Evolutionary conservation across 1,284 basidiomycete genomes (phyloP).

Genomic region (Termitomyces sp.): DNA sequence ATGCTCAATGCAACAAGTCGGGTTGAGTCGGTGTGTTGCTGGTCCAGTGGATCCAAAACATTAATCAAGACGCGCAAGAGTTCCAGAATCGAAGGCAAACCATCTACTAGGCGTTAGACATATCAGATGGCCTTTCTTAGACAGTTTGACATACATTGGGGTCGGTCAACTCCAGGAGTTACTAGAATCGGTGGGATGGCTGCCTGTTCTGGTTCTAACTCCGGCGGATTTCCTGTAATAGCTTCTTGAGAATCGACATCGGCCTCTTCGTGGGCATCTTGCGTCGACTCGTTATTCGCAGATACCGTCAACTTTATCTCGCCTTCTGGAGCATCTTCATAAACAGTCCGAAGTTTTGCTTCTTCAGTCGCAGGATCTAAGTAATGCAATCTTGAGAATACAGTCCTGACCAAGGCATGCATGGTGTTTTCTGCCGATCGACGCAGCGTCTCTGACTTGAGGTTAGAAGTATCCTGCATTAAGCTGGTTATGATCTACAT

Average conservation of each 20-base stretch:
- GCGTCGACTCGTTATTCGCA: slow-evolving; percentile 17
- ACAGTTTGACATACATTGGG: slow-evolving; percentile 38
- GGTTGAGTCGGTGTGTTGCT: slow-evolving; percentile 95
- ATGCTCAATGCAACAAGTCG: slow-evolving; percentile 86
- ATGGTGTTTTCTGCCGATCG: slow-evolving; percentile 94
- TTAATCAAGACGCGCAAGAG: slow-evolving; percentile 93
- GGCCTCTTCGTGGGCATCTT: slow-evolving; percentile 4
- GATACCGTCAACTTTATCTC: slow-evolving; percentile 61
- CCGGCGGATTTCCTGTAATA: slow-evolving; percentile 9
- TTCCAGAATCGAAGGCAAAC: slow-evolving; percentile 90
- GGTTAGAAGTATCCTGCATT: not conserved
- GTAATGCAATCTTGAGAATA: slow-evolving; percentile 71
- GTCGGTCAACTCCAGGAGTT: slow-evolving; percentile 22
- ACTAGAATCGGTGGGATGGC: slow-evolving; percentile 11
- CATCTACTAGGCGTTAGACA: slow-evolving; percentile 47
- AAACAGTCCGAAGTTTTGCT: slow-evolving; percentile 45
- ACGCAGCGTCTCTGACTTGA: slow-evolving; percentile 71
- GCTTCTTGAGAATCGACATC: slow-evolving; percentile 17
- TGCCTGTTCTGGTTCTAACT: slow-evolving; percentile 10
- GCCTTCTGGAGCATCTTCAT: slow-evolving; percentile 45
- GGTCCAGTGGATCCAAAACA: slow-evolving; percentile 91
- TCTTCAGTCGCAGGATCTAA: slow-evolving; percentile 69
- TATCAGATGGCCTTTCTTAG: slow-evolving; percentile 6
- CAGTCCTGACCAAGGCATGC: slow-evolving; percentile 79
- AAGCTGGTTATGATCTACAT: slow-evolving; percentile 22